Evolutionary conservation across 208 protist species (phyloP), one percentile per base, ranked within the genome.

Genomic region (Giardia muris): DNA sequence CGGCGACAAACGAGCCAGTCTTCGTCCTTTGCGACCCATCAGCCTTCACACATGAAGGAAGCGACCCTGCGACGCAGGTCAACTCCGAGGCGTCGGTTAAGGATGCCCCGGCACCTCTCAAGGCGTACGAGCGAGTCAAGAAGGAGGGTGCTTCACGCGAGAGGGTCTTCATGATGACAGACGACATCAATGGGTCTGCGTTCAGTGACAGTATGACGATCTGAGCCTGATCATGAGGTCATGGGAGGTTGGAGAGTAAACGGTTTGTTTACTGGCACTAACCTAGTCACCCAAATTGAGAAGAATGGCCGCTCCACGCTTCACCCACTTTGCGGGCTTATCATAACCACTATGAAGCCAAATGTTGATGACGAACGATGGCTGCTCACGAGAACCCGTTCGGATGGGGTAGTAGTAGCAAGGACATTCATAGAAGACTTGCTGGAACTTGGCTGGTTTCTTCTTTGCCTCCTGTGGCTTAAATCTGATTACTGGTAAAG

Each of bases 401-500:
- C 98, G 95, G 1, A 98, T 87, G 1, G 98, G 97, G 94, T 98
- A 99, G 95, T 98, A 97, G 95, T 99, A 99, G 92, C 96, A 91
- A 39, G 98, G 98, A 93, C 97, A 98, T 94, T 96, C 94, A 94
- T 99, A 99, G 19, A 96, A 90, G 46, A 45, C 87, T 19, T 3
- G 43, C 45, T 47, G 94, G 43, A 92, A 94, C 57, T 96, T 96
- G 2, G 94, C 93, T 90, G 95, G 95, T 45, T 95, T 95, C 92
- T 98, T 96, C 92, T 97, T 98, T 43, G 89, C 87, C 87, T 96
- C 94, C 1, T 96, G 93, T 0, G 98, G 97, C 93, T 97, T 97
- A 94, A 99, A 99, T 95, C 99, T 96, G 87, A 99, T 97, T 43
- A 99, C 96, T n/a, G 98, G 98, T 97, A 99, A 98, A 45, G 94